Evolutionary conservation across 2,329 filamentous ascomycete species (phyloP), one percentile per base, ranked within the genome.

Genomic region (Ophiognomonia clavigignenti-juglandacearum): DNA sequence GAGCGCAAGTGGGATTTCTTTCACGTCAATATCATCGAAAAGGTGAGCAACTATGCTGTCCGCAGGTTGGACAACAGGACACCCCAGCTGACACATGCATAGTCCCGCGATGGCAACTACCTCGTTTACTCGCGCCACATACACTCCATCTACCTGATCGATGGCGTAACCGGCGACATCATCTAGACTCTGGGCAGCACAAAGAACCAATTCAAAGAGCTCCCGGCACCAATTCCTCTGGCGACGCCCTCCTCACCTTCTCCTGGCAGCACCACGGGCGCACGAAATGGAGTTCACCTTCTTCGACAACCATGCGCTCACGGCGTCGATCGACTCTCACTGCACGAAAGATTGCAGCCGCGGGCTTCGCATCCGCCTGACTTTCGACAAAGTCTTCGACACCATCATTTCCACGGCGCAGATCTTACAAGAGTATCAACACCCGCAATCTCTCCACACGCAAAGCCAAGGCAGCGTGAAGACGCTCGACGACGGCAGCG

Each of bases 191-290:
- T 70, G 1, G 66, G 66, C 23, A 65, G 66, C 16, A 55, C 54
- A 19, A 41, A 54, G 14, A 68, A 64, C 48, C 54, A 63, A 37
- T 69, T 68, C 46, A 11, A 29, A 13, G 67, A 70, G 42, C 47
- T 67, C 1, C 63, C 61, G 66, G 64, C 6, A 64, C 61, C 24
- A 56, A 64, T 31, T 13, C 13, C 5, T 31, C 29, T n/a, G 29
- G 29, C n/a, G 29, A 31, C 10, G 29, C 13, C 29, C 29, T 31
- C 29, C 29, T 31, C 29, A 31, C 29, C 50, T 66, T 69, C 53
- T 56, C 57, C 40, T 69, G 65, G 61, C 66, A 70, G 53, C 67
- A 69, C 52, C 62, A 69, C 40, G 64, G 61, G 6, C 61, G 61
- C 22, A 56, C 39, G 49, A 57, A 44, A 56, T 59, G 11, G 29